phyloP scores from a whole-genome alignment of 306 rosid species.

The Cicer bijugum region DNA sequence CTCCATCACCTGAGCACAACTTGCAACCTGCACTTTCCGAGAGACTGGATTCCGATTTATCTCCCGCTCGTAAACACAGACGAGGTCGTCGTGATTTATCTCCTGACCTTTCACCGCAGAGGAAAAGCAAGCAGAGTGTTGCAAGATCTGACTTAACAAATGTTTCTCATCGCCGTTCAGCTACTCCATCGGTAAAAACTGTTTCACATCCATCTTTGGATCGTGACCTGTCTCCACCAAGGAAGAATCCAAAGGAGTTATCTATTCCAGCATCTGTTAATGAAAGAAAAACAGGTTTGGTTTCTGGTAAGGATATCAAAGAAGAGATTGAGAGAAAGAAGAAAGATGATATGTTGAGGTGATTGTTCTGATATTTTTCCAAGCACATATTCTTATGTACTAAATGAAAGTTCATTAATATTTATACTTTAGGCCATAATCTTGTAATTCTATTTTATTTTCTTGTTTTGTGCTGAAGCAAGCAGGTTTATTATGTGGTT shows the following conservation, averaged over 20 bases:
- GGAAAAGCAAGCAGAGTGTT: conserved; percentile 54
- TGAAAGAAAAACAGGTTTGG: conserved; percentile 68
- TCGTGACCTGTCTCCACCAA: conserved; percentile 69
- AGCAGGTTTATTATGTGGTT: conserved; percentile 24
- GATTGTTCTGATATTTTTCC: conserved; percentile 39
- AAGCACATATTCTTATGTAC: not conserved
- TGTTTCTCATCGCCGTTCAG: conserved; percentile 39
- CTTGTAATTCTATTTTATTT: conserved; percentile 18
- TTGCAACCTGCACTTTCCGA: conserved; percentile 23
- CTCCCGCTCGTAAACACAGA: conserved; percentile 52
- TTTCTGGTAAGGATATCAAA: conserved; percentile 75
- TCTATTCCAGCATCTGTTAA: conserved; percentile 49
- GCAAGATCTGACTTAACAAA: conserved; percentile 41
- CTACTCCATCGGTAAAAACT: conserved; percentile 32
- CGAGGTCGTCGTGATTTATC: conserved; percentile 45
- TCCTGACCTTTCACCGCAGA: conserved; percentile 72
- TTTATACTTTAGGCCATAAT: conserved; percentile 26
- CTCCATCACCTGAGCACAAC: conserved; percentile 59
- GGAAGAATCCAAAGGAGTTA: conserved; percentile 57
- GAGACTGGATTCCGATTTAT: conserved; percentile 44
- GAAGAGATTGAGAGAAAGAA: conserved; percentile 73
- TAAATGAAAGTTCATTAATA: not conserved
- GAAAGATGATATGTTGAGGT: conserved; percentile 73
- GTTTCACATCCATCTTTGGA: conserved; percentile 48
- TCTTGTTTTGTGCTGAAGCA: conserved; percentile 9